Evolutionary conservation across 2,329 filamentous ascomycete genomes (phyloP).

Genomic region (Claviceps maximensis): DNA sequence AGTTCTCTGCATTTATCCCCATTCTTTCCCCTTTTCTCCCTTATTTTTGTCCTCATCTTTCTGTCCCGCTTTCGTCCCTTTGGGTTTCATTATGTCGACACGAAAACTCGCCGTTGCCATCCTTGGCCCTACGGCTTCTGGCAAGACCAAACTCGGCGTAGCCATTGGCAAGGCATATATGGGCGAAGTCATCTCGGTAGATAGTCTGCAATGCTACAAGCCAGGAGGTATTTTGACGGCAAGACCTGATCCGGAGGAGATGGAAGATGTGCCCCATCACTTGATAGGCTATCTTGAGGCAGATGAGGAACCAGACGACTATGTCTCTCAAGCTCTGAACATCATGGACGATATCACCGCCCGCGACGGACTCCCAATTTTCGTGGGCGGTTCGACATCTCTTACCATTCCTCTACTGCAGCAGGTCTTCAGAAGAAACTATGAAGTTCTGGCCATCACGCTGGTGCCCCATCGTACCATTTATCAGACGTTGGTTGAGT

Average conservation of each 20-base stretch:
- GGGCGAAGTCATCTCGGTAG: constrained; percentile 1
- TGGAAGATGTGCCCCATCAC: not conserved
- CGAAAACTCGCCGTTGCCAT: constrained; percentile 1
- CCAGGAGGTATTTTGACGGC: not conserved
- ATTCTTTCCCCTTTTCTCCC: not conserved
- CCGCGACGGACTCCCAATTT: not conserved
- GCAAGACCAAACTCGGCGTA: constrained; percentile 3
- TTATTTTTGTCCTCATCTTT: not conserved
- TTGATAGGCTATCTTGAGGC: constrained; percentile 1
- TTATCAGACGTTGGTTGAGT: not conserved
- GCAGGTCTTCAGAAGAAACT: not conserved
- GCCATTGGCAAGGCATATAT: not conserved
- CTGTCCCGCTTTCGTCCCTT: not conserved
- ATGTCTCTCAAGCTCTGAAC: not conserved
- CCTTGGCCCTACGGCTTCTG: constrained; percentile 1
- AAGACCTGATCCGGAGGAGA: not conserved
- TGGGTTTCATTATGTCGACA: not conserved
- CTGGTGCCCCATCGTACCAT: not conserved
- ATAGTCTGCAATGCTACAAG: constrained; percentile 3
- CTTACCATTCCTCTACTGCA: not conserved
- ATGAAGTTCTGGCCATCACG: not conserved
- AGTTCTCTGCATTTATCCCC: too few relatives aligned
- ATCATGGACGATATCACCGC: not conserved
- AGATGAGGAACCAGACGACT: constrained; percentile 1
- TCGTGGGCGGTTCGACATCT: constrained; percentile 2